Evolutionary conservation across 2,329 filamentous ascomycete species (phyloP).

Genomic region (Emmonsia crescens): DNA sequence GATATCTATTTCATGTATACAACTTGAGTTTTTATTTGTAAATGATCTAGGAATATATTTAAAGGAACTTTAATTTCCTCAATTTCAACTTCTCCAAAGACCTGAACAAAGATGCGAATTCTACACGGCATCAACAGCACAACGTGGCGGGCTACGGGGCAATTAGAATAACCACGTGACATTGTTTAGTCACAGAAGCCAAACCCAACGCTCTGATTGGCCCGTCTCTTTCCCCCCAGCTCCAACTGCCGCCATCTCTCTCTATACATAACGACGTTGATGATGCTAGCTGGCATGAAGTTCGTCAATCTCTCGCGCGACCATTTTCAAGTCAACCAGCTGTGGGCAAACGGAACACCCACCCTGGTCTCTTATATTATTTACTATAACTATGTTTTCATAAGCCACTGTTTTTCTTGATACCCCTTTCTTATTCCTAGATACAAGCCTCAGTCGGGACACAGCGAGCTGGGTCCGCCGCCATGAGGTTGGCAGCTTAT

Average conservation of each 20-base stretch:
- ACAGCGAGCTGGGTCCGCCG: slow-evolving; percentile 17
- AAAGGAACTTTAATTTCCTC: not conserved
- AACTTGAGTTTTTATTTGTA: not conserved
- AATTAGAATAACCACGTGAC: not conserved
- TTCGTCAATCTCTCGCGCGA: not conserved
- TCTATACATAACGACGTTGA: not conserved
- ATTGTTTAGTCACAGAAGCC: not conserved
- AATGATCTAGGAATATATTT: no score
- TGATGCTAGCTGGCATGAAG: slow-evolving; percentile 5
- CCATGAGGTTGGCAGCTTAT: slow-evolving; percentile 42
- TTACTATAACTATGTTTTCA: slow-evolving; percentile 13
- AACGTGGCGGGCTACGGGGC: not conserved
- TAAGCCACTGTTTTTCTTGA: slow-evolving; percentile 7
- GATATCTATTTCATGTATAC: not conserved
- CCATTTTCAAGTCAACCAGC: not conserved
- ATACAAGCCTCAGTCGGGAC: slow-evolving; percentile 8
- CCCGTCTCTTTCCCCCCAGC: not conserved
- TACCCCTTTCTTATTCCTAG: slow-evolving; percentile 18
- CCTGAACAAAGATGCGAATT: no score
- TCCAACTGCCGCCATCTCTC: not conserved
- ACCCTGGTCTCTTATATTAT: not conserved
- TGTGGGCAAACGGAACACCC: not conserved
- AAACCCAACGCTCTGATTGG: not conserved
- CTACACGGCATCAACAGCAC: not conserved
- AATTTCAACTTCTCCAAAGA: not conserved